Base-by-base conservation (phyloP, 225 moss, liverwort and hornwort species). In the Thuidium tamariscinum region DNA sequence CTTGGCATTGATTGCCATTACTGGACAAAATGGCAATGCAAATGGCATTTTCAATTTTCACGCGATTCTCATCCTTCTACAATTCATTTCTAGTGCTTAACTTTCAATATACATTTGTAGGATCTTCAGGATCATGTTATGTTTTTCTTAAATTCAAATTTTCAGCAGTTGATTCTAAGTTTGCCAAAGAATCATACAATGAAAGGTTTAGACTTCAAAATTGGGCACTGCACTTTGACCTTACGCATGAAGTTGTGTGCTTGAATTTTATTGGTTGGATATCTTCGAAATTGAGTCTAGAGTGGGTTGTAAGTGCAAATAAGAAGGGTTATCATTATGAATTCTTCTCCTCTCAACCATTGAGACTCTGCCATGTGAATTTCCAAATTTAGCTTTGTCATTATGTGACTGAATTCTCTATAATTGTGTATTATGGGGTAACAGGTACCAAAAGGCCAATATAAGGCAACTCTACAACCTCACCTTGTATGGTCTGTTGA, bases 401-500 rank as follows among this genome's bases (percentile, higher is more conserved):
- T 36, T 27, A 39, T 51, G 51, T 63, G 48, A 34, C 80, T 86
- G 27, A 76, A 57, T 75, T 91, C 39, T 84, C 18, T 21, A 59
- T 56, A 11, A 30, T 26, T 79, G 54, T 80, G 78, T n/a, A 56
- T 76, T 71, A 48, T 86, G 70, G 70, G 29, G 59, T 60, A 44
- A 84, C 94, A 97, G 94, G 91, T 96, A 36, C 87, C 91, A 44
- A 82, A 89, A 62, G 88, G 88, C 74, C 74, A 91, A 32, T 99
- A 96, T 71, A 95, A 92, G 91, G 97, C 97, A 80, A 89, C 88
- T 60, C 89, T 95, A 77, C 95, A 95, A 86, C 91, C 89, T 42
- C 88, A 94, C 84, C 89, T 97, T 67, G 91, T 97, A 62, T 95
- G 96, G 94, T 97, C 95, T 80, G 89, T 91, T 74, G 94, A 94